phyloP scores from a whole-genome alignment of 305 asterid species.

The Fraxinus paxiana region DNA sequence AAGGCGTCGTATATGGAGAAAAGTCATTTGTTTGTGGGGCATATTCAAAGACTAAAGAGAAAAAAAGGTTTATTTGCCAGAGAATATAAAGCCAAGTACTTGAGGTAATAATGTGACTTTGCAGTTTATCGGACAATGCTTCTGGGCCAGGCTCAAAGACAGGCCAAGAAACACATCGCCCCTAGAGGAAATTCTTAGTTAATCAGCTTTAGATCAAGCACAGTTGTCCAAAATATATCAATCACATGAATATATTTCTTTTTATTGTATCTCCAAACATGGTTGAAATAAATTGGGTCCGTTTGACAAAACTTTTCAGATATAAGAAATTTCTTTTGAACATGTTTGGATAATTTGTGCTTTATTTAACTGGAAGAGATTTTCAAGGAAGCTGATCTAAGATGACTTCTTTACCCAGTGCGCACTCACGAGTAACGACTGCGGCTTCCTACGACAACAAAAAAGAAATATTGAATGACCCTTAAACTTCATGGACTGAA shows the following conservation, averaged over 20 bases:
- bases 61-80: constrained; percentile 20
- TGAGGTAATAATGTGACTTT: background rate
- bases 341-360: no score
- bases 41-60: constrained; percentile 27
- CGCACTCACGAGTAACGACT: no score
- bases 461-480: no score
- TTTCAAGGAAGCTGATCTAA: background rate
- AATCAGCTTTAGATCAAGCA: background rate
- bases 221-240: background rate
- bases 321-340: background rate
- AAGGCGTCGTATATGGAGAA: constrained; percentile 39
- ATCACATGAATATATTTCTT: background rate
- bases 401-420: background rate
- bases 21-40: constrained; percentile 46
- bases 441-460: no score
- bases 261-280: background rate
- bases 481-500: no score
- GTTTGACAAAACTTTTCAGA: background rate
- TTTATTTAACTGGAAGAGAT: background rate
- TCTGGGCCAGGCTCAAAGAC: no score
- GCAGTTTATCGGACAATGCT: background rate
- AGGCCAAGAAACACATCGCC: no score
- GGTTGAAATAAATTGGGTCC: background rate
- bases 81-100: background rate
- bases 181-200: background rate